Evolutionary conservation across 495 filamentous ascomycete genomes (phyloP).

Genomic region (Lasiosphaeria miniovina): DNA sequence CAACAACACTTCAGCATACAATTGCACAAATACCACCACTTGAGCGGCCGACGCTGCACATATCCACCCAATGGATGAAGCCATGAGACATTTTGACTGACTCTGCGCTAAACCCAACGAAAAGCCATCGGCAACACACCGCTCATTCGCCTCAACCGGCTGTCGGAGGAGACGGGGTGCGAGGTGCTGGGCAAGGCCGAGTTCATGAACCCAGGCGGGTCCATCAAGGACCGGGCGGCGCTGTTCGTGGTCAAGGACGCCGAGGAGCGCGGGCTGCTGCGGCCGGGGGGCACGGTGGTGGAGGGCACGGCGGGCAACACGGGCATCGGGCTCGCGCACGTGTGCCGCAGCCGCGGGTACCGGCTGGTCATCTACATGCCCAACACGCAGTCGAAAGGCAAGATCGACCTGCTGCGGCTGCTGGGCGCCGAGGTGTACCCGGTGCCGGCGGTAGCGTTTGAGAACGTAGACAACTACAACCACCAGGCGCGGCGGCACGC

Average conservation of each 20-base stretch:
- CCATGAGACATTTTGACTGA: too few relatives aligned
- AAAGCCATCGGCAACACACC: conserved; percentile 96
- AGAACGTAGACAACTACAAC: conserved; percentile 96
- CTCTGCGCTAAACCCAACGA: neutral
- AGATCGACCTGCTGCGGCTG: conserved; percentile 87
- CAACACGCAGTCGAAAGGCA: conserved; percentile 95
- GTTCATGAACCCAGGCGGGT: conserved; percentile 97
- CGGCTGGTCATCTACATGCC: conserved; percentile 98
- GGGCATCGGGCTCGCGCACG: conserved; percentile 94
- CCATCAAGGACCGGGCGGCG: conserved; percentile 94
- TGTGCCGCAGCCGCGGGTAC: conserved; percentile 91
- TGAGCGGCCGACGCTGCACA: neutral
- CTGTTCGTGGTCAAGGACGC: conserved; percentile 92
- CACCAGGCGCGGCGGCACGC: conserved; percentile 90
- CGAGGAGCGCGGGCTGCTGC: conserved; percentile 78
- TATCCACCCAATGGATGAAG: conserved; percentile 1
- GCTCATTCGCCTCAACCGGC: conserved; percentile 79
- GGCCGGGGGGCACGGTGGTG: conserved; percentile 87
- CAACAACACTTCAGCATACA: too few relatives aligned
- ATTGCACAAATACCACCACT: too few relatives aligned
- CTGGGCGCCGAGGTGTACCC: conserved; percentile 96
- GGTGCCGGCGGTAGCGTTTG: conserved; percentile 95
- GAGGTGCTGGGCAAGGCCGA: conserved; percentile 95
- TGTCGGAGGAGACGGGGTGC: conserved; percentile 91
- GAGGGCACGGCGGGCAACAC: conserved; percentile 98